Conservation (phyloP, 1,284 basidiomycete genomes). For the Mycena sp. region DNA sequence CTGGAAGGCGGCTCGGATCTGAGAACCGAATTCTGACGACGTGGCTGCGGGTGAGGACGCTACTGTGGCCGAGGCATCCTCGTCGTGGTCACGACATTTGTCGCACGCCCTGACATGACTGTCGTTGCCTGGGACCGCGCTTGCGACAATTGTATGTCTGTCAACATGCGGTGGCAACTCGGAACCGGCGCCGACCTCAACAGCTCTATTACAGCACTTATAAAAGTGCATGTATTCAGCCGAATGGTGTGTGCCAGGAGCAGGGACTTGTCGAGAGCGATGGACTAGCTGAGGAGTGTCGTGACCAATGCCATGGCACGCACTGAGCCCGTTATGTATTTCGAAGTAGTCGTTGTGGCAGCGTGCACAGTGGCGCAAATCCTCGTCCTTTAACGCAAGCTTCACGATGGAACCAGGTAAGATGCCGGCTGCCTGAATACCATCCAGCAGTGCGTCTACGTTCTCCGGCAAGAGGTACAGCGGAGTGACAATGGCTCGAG, state of each 20-base stretch:
- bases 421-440: background rate
- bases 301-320: background rate
- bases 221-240: background rate
- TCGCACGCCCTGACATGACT: background rate
- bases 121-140: background rate
- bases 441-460: background rate
- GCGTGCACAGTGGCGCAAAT: conserved; percentile 10
- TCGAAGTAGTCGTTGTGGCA: conserved; percentile 10
- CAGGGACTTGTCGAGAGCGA: background rate
- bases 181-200: too few species aligned
- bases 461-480: background rate
- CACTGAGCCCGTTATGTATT: background rate
- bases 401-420: background rate
- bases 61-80: background rate
- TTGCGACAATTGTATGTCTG: conserved; percentile 5
- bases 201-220: too few species aligned
- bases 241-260: background rate
- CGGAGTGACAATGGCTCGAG: background rate
- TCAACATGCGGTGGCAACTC: too few species aligned
- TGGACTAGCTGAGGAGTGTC: background rate
- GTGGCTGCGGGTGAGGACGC: background rate
- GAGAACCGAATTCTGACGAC: background rate
- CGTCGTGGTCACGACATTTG: background rate
- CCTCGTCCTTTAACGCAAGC: background rate
- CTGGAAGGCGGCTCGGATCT: background rate